These are phyloP conservation scores for Camellia lanceoleosa DNA, from an alignment of 148 eudicot species.

Conservation along the genomic window DNA sequence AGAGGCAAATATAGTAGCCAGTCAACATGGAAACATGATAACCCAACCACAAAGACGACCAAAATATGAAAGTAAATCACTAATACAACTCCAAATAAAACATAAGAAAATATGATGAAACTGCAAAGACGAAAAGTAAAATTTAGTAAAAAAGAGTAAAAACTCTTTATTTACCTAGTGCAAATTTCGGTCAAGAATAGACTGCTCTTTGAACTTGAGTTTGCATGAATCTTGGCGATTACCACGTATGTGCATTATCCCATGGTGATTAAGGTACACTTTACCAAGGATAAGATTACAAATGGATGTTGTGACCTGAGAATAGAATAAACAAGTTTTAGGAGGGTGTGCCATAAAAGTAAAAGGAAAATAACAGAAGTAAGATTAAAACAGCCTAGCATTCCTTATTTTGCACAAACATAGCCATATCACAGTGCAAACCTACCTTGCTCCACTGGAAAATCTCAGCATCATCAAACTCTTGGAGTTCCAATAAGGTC, in stretches of 20 bases:
- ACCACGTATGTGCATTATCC: slow-evolving; percentile 80
- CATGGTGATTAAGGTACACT: slow-evolving; percentile 85
- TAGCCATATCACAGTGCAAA: slow-evolving; percentile 16
- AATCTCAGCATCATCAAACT: slow-evolving; percentile 84
- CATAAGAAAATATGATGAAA: too few species aligned
- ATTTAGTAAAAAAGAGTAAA: too few species aligned
- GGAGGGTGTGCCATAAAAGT: neutral
- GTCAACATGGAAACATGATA: neutral
- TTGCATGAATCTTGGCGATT: slow-evolving; percentile 58
- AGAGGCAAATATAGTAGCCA: neutral
- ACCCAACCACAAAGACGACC: neutral
- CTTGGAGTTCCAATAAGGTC: slow-evolving; percentile 81
- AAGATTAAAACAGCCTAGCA: neutral
- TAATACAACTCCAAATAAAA: neutral
- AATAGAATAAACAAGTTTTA: slow-evolving; percentile 10
- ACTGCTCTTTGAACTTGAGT: too few species aligned
- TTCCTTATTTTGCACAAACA: neutral
- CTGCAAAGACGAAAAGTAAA: too few species aligned
- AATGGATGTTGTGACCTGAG: slow-evolving; percentile 87
- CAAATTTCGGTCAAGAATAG: too few species aligned
- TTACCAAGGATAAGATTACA: slow-evolving; percentile 89
- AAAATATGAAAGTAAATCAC: neutral
- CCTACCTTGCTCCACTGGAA: slow-evolving; percentile 54
- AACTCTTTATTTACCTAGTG: too few species aligned
- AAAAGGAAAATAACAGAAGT: neutral